Evolutionary conservation across 2,329 filamentous ascomycete species (phyloP).

Genomic region (Thielaviopsis ethacetica): DNA sequence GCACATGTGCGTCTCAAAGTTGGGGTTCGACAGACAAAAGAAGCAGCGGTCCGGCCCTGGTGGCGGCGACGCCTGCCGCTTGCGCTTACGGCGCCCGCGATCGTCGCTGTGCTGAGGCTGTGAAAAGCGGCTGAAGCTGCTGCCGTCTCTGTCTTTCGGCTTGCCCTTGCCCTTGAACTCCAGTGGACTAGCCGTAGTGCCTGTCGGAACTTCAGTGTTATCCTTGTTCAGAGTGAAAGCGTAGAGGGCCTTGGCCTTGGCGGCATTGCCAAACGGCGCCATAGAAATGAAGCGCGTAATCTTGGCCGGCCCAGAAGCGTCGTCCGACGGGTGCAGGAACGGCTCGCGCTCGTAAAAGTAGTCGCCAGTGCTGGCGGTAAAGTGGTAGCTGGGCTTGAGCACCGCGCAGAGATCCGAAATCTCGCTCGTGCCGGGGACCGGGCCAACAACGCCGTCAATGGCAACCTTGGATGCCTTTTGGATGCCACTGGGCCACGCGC

Average conservation of each 20-base stretch:
- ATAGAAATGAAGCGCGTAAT: constrained; percentile 85
- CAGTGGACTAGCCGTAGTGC: constrained; percentile 64
- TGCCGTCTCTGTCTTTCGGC: not conserved
- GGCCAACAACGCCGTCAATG: constrained; percentile 19
- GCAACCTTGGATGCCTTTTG: constrained; percentile 49
- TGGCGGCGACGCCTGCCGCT: constrained; percentile 34
- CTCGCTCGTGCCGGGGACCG: constrained; percentile 34
- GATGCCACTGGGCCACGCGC: constrained; percentile 66
- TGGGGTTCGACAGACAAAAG: constrained; percentile 85
- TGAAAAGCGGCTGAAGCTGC: constrained; percentile 7
- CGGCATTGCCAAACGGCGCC: constrained; percentile 56
- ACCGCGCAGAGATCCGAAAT: constrained; percentile 63
- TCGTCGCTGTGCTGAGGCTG: constrained; percentile 26
- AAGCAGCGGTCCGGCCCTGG: constrained; percentile 71
- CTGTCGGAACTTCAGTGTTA: constrained; percentile 40
- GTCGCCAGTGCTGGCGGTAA: constrained; percentile 47
- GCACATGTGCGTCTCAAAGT: constrained; percentile 72
- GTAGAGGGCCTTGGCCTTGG: constrained; percentile 68
- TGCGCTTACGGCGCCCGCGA: constrained; percentile 28
- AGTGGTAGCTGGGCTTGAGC: constrained; percentile 84
- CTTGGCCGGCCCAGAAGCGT: constrained; percentile 18
- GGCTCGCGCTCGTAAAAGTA: constrained; percentile 85
- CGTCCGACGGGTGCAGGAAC: constrained; percentile 56
- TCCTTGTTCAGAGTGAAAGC: constrained; percentile 45
- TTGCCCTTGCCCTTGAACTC: constrained; percentile 15